Evolutionary conservation across 768 basidiomycete species (phyloP).

Genomic region (Russula compacta): DNA sequence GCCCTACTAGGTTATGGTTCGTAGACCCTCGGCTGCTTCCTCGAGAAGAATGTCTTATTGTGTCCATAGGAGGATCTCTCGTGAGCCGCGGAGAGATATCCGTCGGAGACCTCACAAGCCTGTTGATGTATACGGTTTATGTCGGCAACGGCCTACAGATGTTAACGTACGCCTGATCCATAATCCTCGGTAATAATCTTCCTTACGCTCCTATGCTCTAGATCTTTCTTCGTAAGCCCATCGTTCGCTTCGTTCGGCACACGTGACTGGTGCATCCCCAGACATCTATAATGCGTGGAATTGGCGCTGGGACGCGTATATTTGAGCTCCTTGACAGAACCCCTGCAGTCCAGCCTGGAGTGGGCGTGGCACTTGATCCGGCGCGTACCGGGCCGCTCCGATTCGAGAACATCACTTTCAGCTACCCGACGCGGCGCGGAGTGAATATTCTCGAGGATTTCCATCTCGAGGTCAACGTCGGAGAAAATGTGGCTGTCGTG

Average conservation of each 20-base stretch:
- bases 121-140: conserved; percentile 86
- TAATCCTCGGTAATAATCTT: background rate
- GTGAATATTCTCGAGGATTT: conserved; percentile 78
- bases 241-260: conserved; percentile 27
- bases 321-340: conserved; percentile 84
- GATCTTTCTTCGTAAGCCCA: conserved; percentile 31
- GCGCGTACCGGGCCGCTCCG: conserved; percentile 58
- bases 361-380: conserved; percentile 48
- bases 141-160: conserved; percentile 74
- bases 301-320: conserved; percentile 88
- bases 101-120: conserved; percentile 83
- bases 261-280: conserved; percentile 25
- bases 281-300: conserved; percentile 94
- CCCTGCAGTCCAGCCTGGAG: conserved; percentile 59
- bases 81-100: conserved; percentile 84
- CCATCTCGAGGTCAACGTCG: conserved; percentile 68
- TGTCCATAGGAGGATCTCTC: conserved; percentile 66
- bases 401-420: conserved; percentile 79
- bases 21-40: conserved; percentile 14
- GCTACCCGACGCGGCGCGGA: conserved; percentile 81
- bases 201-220: conserved; percentile 12
- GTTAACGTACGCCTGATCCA: conserved; percentile 48
- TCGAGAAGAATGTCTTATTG: background rate
- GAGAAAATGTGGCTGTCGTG: conserved; percentile 89
- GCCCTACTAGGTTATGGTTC: conserved; percentile 85